Evolutionary conservation across 2,329 filamentous ascomycete species (phyloP).

Genomic region (Spiromastix sp.): DNA sequence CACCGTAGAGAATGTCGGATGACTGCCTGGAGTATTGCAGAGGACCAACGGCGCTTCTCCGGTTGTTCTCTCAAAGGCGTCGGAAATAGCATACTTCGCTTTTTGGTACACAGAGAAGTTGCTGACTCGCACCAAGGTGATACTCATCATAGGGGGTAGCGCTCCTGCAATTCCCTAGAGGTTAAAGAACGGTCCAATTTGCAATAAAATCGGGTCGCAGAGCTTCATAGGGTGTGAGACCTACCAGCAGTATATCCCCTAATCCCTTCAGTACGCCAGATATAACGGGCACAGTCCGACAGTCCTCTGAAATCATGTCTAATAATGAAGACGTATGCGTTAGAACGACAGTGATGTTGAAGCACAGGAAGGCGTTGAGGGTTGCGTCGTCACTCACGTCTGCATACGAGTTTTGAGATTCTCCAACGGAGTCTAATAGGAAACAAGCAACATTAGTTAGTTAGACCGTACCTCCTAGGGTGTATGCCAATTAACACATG

Average conservation of each 20-base stretch:
- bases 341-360: too few relatives aligned
- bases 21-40: conserved; percentile 33
- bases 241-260: conserved; percentile 38
- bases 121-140: conserved; percentile 35
- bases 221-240: too few relatives aligned
- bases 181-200: background rate
- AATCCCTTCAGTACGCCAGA: conserved; percentile 37
- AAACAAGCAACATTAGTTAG: background rate
- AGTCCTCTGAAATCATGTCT: conserved; percentile 37
- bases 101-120: conserved; percentile 38
- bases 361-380: too few relatives aligned
- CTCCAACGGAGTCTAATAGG: conserved; percentile 34
- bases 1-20: conserved; percentile 30
- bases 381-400: conserved; percentile 32
- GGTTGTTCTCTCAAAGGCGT: conserved; percentile 28
- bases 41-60: conserved; percentile 30
- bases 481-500: background rate
- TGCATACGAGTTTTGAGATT: conserved; percentile 42
- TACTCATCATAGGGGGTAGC: conserved; percentile 34
- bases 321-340: too few relatives aligned
- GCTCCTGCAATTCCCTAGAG: too few relatives aligned
- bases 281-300: conserved; percentile 32
- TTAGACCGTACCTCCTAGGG: background rate
- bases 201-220: background rate
- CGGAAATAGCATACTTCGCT: conserved; percentile 31